Percentiles rank a stretch among this genome's conserved stretches.
These are phyloP conservation scores for Omphalotus guepiniiformis DNA, from an alignment of 768 basidiomycete genomes.

Conservation along the genomic window DNA sequence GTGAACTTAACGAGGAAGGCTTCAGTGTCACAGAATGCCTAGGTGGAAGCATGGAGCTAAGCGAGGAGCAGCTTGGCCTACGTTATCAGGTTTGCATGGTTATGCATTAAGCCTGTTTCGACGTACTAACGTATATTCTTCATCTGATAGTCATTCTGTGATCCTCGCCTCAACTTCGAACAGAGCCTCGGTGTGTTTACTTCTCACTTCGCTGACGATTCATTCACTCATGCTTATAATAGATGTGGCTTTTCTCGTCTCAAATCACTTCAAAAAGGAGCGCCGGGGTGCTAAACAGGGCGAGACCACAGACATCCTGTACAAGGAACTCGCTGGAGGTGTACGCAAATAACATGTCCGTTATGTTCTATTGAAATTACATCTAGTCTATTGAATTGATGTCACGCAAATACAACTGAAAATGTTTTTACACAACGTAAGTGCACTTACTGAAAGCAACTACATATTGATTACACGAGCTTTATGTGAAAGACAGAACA, in stretches of 20 bases:
- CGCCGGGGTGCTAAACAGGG: constrained; percentile 33
- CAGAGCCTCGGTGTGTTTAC: constrained; percentile 78
- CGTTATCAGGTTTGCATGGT: constrained; percentile 68
- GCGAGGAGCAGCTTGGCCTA: constrained; percentile 84
- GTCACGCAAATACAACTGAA: too few species aligned
- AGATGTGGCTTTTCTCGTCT: constrained; percentile 84
- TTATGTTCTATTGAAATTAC: too few species aligned
- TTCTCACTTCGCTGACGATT: neutral
- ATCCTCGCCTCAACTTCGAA: constrained; percentile 91
- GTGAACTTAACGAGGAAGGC: constrained; percentile 86
- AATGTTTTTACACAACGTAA: too few species aligned
- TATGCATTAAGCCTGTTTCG: neutral
- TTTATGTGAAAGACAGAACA: too few species aligned
- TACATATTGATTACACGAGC: too few species aligned
- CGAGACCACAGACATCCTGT: constrained; percentile 27
- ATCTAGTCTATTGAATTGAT: too few species aligned
- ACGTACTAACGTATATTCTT: neutral
- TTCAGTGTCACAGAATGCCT: constrained; percentile 96
- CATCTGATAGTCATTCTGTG: constrained; percentile 73
- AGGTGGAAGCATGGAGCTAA: constrained; percentile 93
- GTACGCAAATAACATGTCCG: constrained; percentile 2
- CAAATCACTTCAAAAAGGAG: constrained; percentile 74
- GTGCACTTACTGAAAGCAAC: too few species aligned
- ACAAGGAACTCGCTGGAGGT: constrained; percentile 27
- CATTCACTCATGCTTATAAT: neutral